Evolutionary conservation across 805 yeast species (phyloP).

Genomic region (Saccharomycopsis microspora): DNA sequence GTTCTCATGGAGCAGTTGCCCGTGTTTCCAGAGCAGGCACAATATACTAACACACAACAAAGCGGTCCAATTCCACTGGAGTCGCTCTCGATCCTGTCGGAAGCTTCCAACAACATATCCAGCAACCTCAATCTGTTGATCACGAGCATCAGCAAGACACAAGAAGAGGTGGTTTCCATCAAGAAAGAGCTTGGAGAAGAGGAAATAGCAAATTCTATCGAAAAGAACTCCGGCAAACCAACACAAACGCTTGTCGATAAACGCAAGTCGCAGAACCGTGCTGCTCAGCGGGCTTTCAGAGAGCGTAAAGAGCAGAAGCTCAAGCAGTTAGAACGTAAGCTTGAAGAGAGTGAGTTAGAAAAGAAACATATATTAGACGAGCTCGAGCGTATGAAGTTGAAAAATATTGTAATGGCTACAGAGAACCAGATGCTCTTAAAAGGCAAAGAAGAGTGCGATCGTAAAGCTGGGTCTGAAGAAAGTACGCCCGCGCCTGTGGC

Average conservation of each 20-base stretch:
- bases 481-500: background rate
- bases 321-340: conserved; percentile 52
- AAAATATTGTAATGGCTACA: conserved; percentile 43
- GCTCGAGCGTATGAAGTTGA: conserved; percentile 39
- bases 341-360: conserved; percentile 46
- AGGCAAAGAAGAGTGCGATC: conserved; percentile 15
- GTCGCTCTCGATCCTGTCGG: background rate
- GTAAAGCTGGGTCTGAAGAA: background rate
- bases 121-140: conserved; percentile 1
- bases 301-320: conserved; percentile 67
- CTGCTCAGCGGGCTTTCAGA: conserved; percentile 81
- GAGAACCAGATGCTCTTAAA: conserved; percentile 50
- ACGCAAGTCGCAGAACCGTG: conserved; percentile 71
- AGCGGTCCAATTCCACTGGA: background rate
- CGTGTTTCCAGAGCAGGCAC: background rate
- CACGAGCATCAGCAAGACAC: conserved; percentile 8
- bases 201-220: background rate
- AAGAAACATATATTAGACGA: conserved; percentile 34
- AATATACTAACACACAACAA: background rate
- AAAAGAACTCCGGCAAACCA: background rate
- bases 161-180: conserved; percentile 8
- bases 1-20: background rate
- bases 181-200: conserved; percentile 5
- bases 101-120: background rate
- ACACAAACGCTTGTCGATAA: conserved; percentile 28